A percentile compares a stretch with the other conserved stretches of the same genome.
These are phyloP conservation scores for Alternaria conjuncta DNA, from an alignment of 2,329 filamentous ascomycete species.

Conservation along the genomic window DNA sequence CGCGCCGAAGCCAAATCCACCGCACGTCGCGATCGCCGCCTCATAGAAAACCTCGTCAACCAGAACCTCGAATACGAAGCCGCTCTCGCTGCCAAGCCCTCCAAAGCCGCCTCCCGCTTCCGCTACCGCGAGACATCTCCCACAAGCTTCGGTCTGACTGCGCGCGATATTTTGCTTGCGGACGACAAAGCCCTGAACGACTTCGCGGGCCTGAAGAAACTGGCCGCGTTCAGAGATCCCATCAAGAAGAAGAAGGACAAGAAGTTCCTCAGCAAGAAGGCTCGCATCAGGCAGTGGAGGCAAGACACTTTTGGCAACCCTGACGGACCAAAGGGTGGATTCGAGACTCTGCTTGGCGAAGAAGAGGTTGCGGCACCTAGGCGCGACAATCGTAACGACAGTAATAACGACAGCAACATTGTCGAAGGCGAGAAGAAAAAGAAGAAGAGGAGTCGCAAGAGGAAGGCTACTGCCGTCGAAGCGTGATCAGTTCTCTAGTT, in stretches of 20 bases:
- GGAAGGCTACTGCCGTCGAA: conserved; percentile 20
- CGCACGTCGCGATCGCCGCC: conserved; percentile 79
- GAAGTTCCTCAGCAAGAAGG: conserved; percentile 92
- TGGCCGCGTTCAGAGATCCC: conserved; percentile 84
- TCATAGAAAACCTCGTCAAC: conserved; percentile 87
- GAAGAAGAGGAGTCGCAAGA: conserved; percentile 36
- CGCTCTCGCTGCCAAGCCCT: conserved; percentile 59
- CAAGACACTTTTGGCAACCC: conserved; percentile 70
- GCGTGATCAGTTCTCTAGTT: conserved; percentile 1
- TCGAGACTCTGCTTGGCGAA: conserved; percentile 35
- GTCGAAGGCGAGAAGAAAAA: conserved; percentile 33
- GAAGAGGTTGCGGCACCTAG: conserved; percentile 5
- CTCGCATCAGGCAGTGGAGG: conserved; percentile 84
- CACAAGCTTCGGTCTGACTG: conserved; percentile 84
- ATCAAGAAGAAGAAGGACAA: conserved; percentile 90
- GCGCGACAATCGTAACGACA: neutral
- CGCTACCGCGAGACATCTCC: conserved; percentile 95
- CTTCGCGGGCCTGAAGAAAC: conserved; percentile 92
- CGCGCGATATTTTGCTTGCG: conserved; percentile 89
- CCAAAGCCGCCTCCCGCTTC: conserved; percentile 66
- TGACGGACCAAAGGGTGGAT: conserved; percentile 57
- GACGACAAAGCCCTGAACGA: conserved; percentile 86
- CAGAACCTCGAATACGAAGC: conserved; percentile 77
- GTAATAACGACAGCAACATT: conserved; percentile 10
- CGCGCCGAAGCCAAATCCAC: conserved; percentile 68